Base-by-base conservation (phyloP, 495 filamentous ascomycete genomes). In the Podospora fimiseda region DNA sequence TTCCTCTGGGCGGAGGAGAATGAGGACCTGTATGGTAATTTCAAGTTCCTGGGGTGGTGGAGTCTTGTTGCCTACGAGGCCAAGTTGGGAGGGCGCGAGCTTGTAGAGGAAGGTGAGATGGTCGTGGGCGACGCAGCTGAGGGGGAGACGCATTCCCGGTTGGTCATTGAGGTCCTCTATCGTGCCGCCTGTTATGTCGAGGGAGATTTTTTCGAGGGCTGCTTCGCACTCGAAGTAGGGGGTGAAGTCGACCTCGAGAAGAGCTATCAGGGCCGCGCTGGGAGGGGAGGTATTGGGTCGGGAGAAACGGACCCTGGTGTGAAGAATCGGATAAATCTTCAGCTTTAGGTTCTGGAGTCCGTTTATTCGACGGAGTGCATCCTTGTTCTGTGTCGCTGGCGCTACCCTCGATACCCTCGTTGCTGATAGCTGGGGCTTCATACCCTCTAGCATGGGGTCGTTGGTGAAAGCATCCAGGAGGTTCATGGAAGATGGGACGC, bases 171-270 rank as follows among this genome's bases (percentile, higher is more conserved):
- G 71, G 53, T 82, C 75, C 53, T 86, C 83, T 9, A 89, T 81
- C 6, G 68, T 76, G 43, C 88, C 90, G 19, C 84, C 83, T 41
- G 75, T 76, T 11, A 94, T 64, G 6, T 69, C 60, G 48, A 94
- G 73, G n/a, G 80, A 67, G 43, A 90, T 83, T 44, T 80, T 78
- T 47, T 85, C 74, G 24, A 97, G 79, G 6, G 69, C 64, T 43
- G 90, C 80, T 62, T 87, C 82, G 58, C 82, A 88, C 36, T 82
- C 80, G 44, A 89, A 80, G 55, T 89, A 90, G 18, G 89, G 84
- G 0, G 89, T 92, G 49, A 94, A 85, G 67, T 96, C 91, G 46
- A 95, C 73, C 66, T 95, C 90, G 15, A 96, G 75, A 45, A 87
- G 86, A 18, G 91, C 90, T 42, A 94, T 79, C 0, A 92, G 76